Evolutionary conservation across 805 yeast genomes (phyloP).

Genomic region (Pichia cephalocereana): DNA sequence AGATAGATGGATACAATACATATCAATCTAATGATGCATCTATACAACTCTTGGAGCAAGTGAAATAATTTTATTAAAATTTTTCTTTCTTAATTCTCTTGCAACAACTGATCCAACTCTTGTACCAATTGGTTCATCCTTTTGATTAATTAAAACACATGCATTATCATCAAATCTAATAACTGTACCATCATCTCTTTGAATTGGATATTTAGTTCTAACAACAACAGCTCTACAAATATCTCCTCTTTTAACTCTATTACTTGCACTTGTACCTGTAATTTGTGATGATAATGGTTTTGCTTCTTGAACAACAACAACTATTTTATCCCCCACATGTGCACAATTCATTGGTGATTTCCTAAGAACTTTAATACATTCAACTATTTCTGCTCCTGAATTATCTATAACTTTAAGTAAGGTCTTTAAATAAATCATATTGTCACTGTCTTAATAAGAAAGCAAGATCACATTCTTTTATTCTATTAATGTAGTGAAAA

Average conservation of each 20-base stretch:
- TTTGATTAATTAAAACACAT: constrained; percentile 87
- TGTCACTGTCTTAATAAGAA: too few species aligned
- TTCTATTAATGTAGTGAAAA: too few species aligned
- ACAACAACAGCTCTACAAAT: constrained; percentile 93
- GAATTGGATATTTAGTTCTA: constrained; percentile 65
- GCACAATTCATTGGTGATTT: constrained; percentile 83
- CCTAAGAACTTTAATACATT: constrained; percentile 89
- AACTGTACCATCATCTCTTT: constrained; percentile 79
- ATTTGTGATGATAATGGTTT: constrained; percentile 60
- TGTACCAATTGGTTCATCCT: constrained; percentile 86
- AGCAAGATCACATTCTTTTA: too few species aligned
- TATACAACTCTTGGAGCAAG: constrained; percentile 80
- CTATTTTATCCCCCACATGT: constrained; percentile 82
- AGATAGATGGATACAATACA: too few species aligned
- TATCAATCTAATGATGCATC: too few species aligned
- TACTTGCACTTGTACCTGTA: constrained; percentile 64
- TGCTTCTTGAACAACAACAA: constrained; percentile 90
- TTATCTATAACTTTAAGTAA: constrained; percentile 87
- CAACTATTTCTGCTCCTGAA: constrained; percentile 87
- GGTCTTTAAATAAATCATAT: constrained; percentile 88
- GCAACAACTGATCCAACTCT: constrained; percentile 89
- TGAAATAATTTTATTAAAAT: constrained; percentile 77
- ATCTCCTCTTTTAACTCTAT: constrained; percentile 89
- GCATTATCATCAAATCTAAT: constrained; percentile 94
- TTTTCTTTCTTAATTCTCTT: constrained; percentile 75